Evolutionary conservation across 768 basidiomycete species (phyloP).

Genomic region (Boletus huronensis): DNA sequence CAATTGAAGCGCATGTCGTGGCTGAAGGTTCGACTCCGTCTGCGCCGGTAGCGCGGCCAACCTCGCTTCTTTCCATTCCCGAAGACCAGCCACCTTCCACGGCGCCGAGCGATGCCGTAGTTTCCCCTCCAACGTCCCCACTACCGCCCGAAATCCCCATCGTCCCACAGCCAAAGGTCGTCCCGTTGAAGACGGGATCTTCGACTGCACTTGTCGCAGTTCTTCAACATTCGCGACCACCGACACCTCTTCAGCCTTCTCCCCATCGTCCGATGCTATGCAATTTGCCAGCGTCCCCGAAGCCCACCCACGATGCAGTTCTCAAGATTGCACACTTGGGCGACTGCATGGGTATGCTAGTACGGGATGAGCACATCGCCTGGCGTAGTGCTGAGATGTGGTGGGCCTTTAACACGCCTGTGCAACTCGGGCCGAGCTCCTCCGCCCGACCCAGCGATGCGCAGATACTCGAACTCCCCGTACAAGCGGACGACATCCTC

Average conservation of each 20-base stretch:
- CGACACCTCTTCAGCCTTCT: constrained; percentile 12
- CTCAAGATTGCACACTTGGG: constrained; percentile 83
- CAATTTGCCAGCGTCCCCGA: constrained; percentile 24
- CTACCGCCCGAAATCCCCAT: constrained; percentile 16
- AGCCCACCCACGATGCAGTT: constrained; percentile 49
- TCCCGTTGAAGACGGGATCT: constrained; percentile 55
- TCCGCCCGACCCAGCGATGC: constrained; percentile 65
- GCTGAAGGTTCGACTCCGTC: constrained; percentile 20
- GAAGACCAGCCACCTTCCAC: constrained; percentile 15
- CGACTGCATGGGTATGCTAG: constrained; percentile 84
- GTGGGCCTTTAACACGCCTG: constrained; percentile 73
- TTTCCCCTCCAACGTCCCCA: neutral
- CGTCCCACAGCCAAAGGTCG: constrained; percentile 18
- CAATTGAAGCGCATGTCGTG: constrained; percentile 57
- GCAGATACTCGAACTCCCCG: constrained; percentile 65
- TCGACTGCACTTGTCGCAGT: constrained; percentile 68
- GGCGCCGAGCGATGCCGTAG: neutral
- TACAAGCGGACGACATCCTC: constrained; percentile 68
- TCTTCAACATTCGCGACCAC: constrained; percentile 42
- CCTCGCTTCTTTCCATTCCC: constrained; percentile 22
- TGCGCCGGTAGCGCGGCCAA: constrained; percentile 1
- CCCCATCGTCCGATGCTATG: constrained; percentile 19
- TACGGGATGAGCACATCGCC: constrained; percentile 71
- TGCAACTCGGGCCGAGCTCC: constrained; percentile 60
- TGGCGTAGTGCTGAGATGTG: constrained; percentile 95